Evolutionary conservation across 2,329 filamentous ascomycete genomes (phyloP), one percentile per base, ranked within the genome.

Genomic region (Colletotrichum endophyticum): DNA sequence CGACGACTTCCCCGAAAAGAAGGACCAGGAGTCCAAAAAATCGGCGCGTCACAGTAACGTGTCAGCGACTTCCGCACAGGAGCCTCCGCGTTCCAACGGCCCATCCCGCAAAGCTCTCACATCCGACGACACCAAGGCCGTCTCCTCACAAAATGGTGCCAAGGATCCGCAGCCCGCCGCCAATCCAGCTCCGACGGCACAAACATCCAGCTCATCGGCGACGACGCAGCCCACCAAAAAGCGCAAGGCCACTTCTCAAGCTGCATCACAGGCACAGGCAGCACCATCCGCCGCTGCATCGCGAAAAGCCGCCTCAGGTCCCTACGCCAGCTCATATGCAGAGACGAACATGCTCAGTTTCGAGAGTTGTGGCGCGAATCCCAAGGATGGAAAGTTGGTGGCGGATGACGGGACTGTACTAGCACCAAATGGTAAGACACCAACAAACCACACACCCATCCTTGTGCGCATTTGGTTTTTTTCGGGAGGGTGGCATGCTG

Each of bases 341-440:
- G 93, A 95, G 81, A 94, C 95, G 69, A 98, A 98, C 84, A 94
- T 99, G 92, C 91, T 98, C 87, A 95, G 92, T 59, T 99, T 99
- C 85, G 93, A 95, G 78, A 92, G 92, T 77, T 92, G 91, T 81
- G 91, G 92, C 74, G 91, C 91, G 66, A 90, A 89, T 74, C 89
- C 96, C 74, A 93, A 94, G 81, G 90, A 96, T 80, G 95, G 95
- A 72, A 93, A 94, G 82, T 90, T 99, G 83, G 91, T 94, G 80
- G 95, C 97, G 77, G 97, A 99, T 84, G 96, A 99, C 87, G 97
- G 97, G 79, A 97, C 95, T 61, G 90, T 93, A 72, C 88, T 98
- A 81, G 91, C 92, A 80, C 89, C 95, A 79, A 98, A 99, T 88
- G 97, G 96, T 98, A 91, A 88, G 93, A 74, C 75, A 75, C 71